phyloP scores from a whole-genome alignment of 352 stramenopile species.

The Globisporangium rhizosaccharum region DNA sequence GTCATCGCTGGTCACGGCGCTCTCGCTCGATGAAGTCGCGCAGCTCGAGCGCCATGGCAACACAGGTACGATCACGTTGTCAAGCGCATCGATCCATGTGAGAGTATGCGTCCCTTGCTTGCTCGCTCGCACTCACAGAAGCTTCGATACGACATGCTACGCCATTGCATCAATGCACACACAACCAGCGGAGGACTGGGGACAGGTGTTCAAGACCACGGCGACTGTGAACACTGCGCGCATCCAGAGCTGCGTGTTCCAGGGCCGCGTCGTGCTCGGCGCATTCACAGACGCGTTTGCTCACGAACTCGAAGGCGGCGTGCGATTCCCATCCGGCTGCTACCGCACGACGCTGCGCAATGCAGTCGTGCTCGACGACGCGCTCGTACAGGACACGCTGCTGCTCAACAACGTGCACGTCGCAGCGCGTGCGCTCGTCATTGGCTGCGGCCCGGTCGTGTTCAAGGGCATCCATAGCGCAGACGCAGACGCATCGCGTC shows the following conservation, averaged over 20 bases:
- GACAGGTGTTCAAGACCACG: constrained; percentile 37
- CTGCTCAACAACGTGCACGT: constrained; percentile 48
- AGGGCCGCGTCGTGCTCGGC: constrained; percentile 58
- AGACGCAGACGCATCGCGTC: not conserved
- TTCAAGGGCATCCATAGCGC: not conserved
- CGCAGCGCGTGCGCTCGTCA: constrained; percentile 37
- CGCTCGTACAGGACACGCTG: constrained; percentile 66
- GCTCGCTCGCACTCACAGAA: constrained; percentile 4
- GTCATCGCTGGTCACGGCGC: constrained; percentile 21
- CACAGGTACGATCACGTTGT: constrained; percentile 26
- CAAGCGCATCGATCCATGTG: not conserved
- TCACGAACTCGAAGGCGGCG: constrained; percentile 44
- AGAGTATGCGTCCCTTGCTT: constrained; percentile 1
- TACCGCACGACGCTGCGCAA: constrained; percentile 67
- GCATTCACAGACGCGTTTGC: constrained; percentile 23
- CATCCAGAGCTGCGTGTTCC: constrained; percentile 68
- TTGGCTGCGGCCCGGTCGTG: constrained; percentile 64
- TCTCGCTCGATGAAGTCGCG: constrained; percentile 44
- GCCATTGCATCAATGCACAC: not conserved
- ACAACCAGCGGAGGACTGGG: constrained; percentile 53
- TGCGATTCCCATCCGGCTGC: constrained; percentile 50
- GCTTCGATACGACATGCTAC: not conserved
- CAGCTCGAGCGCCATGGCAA: constrained; percentile 58
- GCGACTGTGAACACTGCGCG: constrained; percentile 24
- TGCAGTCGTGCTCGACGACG: constrained; percentile 60